These are phyloP conservation scores for Trichoderma sp. DNA, from an alignment of 2,329 filamentous ascomycete genomes.

Conservation along the genomic window DNA sequence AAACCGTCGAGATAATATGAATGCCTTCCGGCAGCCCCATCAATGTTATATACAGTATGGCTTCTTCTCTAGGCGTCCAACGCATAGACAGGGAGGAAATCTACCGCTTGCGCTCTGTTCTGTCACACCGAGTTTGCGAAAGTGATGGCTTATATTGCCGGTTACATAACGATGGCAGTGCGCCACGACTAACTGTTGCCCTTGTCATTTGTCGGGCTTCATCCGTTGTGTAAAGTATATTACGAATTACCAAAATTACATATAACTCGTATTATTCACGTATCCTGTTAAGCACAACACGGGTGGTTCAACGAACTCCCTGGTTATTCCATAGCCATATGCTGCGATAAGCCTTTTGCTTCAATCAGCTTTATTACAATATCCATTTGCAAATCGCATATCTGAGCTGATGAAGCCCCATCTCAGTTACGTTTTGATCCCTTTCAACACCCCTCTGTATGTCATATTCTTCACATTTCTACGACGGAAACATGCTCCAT, in stretches of 20 bases:
- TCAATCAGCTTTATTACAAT: too few relatives aligned
- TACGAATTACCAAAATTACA: not conserved
- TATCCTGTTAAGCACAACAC: too few relatives aligned
- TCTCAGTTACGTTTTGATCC: too few relatives aligned
- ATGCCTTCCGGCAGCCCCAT: not conserved
- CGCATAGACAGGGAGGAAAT: not conserved
- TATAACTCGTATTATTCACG: not conserved
- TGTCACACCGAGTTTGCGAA: not conserved
- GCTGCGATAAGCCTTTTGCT: too few relatives aligned
- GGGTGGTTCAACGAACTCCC: too few relatives aligned
- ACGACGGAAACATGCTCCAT: too few relatives aligned
- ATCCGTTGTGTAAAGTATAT: not conserved
- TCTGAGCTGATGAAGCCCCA: too few relatives aligned
- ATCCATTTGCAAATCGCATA: too few relatives aligned
- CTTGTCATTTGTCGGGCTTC: too few relatives aligned
- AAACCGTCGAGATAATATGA: not conserved
- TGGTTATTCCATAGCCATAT: too few relatives aligned
- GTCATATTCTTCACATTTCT: too few relatives aligned
- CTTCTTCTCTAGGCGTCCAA: not conserved
- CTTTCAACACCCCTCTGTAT: too few relatives aligned
- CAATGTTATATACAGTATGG: not conserved
- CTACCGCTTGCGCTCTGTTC: not conserved
- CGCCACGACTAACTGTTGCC: not conserved
- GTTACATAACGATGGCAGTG: not conserved
- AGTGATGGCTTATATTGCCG: not conserved